Evolutionary conservation across 2,329 filamentous ascomycete species (phyloP), one percentile per base, ranked within the genome.

Genomic region (Phyllosticta paracitricarpa): DNA sequence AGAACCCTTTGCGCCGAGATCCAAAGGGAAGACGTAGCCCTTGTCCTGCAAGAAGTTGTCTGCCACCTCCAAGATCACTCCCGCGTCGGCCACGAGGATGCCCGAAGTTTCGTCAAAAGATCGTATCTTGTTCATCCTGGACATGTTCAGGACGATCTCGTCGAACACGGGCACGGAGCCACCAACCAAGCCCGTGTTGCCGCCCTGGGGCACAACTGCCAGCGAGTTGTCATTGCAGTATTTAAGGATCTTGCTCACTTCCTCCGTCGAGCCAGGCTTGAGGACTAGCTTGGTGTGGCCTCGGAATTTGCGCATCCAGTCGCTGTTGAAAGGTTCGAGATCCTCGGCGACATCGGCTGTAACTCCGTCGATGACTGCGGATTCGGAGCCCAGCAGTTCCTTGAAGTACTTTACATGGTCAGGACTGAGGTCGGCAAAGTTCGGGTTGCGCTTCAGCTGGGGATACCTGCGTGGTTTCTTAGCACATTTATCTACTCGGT

Each of bases 271-370:
- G 58, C 82, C 84, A 10, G 94, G 94, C 77, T 91, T 95, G 64
- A 99, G 78, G 4, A 97, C 91, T 26, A 99, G 79, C 70, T 87
- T 85, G 64, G 89, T 86, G 75, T 97, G 91, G 30, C 94, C 95
- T 64, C 89, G 87, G 79, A 96, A 99, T 78, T 99, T 99, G 76
- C 89, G 87, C 92, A 99, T 97, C 94, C 95, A 99, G 77, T 99
- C 94, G 72, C 87, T 85, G 76, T 99, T 99, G 82, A 91, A 99
- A 7, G 89, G 84, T 72, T 94, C 90, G 66, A 97, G 82, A 71
- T 97, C 94, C 68, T 89, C 89, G 2, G 81, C 78, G 14, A 85
- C 85, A 74, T 92, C 85, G 66, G 84, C 76, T 3, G 85, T 89
- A 60, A 96, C 82, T 57, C 90, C 90, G 72, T 97, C 92, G 64